Evolutionary conservation across 192 early-diverging fungal genomes (phyloP), one percentile per base, ranked within the genome.

Genomic region (Podila verticillata): DNA sequence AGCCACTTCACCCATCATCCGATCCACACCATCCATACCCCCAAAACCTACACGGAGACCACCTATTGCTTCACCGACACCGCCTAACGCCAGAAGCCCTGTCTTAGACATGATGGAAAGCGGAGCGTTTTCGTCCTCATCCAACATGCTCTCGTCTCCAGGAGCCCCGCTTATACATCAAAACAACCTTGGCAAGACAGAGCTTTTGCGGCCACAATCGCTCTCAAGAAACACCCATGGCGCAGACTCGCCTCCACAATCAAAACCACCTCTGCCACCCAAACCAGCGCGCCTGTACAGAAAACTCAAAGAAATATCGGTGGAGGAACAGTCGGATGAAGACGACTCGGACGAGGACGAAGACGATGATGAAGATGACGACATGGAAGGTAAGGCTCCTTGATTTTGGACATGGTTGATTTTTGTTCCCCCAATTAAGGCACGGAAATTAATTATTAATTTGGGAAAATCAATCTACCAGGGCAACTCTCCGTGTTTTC

Each of bases 181-280:
- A 6, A 54, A 9, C 17, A 54, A 54, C 24, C 51, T 24, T 26
- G 24, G 51, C 51, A 54, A 54, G 22, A 9, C 51, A 8, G 51
- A 54, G 24, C 58, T 31, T 15, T 3, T 57, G 2, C 51, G 77
- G 9, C 70, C 75, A 44, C 75, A 63, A n/a, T 79, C 77, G 24
- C 35, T 68, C 24, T 39, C 36, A 17, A 68, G 63, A 10, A 57
- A 31, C 35, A 60, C 47, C 13, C 15, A 15, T 36, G 65, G 65
- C 15, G 60, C 48, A 20, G 68, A 75, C n/a, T 74, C 74, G 17
- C 66, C 70, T 20, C 83, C 80, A 22, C 80, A 83, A 3, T 82
- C 68, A 26, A 87, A 90, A 75, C 88, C 88, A 20, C 81, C 75
- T 6, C 24, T 90, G 64, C 88, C 88, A 34, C 88, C 88, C 30